These are phyloP conservation scores for Gracilaria vermiculophylla DNA, from an alignment of 23 red algal species.

Conservation along the genomic window DNA sequence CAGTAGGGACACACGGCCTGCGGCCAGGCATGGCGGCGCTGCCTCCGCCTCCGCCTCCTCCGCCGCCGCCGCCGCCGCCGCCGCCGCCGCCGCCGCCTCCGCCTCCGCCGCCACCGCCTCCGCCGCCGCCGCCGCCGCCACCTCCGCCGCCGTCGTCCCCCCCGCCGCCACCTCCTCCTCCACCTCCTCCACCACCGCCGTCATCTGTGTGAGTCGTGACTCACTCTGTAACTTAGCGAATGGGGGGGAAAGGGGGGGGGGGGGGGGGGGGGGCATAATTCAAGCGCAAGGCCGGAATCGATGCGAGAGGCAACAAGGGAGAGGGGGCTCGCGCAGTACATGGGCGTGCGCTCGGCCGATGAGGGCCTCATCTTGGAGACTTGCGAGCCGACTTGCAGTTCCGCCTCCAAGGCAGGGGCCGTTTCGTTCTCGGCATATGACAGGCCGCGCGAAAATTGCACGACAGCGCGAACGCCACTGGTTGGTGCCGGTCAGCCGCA, in stretches of 20 bases:
- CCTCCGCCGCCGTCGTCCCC: not conserved
- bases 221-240: too few relatives aligned
- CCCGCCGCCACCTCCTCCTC: not conserved
- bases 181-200: not conserved
- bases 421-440: too few relatives aligned
- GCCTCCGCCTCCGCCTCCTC: constrained; percentile 36
- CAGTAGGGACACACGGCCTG: not conserved
- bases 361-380: too few relatives aligned
- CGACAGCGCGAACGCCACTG: not conserved
- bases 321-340: too few relatives aligned
- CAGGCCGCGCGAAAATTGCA: too few relatives aligned
- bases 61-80: constrained; percentile 21
- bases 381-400: too few relatives aligned
- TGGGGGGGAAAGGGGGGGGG: too few relatives aligned
- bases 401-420: too few relatives aligned
- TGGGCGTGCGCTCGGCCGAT: too few relatives aligned
- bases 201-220: not conserved
- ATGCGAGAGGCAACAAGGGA: too few relatives aligned
- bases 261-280: too few relatives aligned
- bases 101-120: constrained; percentile 1
- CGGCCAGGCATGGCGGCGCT: not conserved
- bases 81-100: constrained; percentile 6
- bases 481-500: not conserved
- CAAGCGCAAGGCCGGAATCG: too few relatives aligned
- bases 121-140: not conserved